Evolutionary conservation across 306 rosid genomes (phyloP), one percentile per base, ranked within the genome.

Genomic region (Glycyrrhiza uralensis): DNA sequence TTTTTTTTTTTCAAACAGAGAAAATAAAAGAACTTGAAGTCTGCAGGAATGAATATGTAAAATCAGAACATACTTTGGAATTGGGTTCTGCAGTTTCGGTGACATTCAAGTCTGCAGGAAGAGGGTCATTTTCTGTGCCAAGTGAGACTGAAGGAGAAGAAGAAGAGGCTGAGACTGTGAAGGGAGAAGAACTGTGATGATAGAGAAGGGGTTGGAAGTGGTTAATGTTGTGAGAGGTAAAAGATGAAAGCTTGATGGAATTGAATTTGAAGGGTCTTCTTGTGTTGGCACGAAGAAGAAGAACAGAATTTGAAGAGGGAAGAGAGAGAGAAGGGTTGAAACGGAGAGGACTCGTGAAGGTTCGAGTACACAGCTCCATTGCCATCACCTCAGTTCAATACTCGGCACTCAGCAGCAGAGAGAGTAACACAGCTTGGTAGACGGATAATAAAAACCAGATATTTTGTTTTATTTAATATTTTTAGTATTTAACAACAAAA

Each of bases 281-380:
- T 47, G 42, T 3, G 14, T 50, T 79, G 17, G 44, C 22, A 63
- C 45, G 74, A 44, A 79, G 65, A 39, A 66, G n/a, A 66, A 44
- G 13, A 24, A 15, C 71, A n/a, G 74, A 76, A 30, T 26, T 76
- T 11, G 75, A 67, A 30, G 26, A 76, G 38, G 23, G 5, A 35
- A 59, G 32, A 57, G 79, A 76, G 17, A 38, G 66, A 45, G 64
- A 78, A 55, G 88, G 67, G 51, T 35, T 77, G 69, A 42, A 22
- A 71, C 70, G 84, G 69, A 76, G 56, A 33, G 60, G 23, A 1
- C 49, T 35, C n/a, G 79, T 56, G 36, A 87, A 82, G 85, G 79
- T 75, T 68, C 59, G 56, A 33, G 85, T 64, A 45, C 92, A 86
- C 32, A 91, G 86, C 83, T 86, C 97, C 98, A 89, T 93, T 19